Evolutionary conservation across 495 filamentous ascomycete species (phyloP).

Genomic region (Halenospora varia): DNA sequence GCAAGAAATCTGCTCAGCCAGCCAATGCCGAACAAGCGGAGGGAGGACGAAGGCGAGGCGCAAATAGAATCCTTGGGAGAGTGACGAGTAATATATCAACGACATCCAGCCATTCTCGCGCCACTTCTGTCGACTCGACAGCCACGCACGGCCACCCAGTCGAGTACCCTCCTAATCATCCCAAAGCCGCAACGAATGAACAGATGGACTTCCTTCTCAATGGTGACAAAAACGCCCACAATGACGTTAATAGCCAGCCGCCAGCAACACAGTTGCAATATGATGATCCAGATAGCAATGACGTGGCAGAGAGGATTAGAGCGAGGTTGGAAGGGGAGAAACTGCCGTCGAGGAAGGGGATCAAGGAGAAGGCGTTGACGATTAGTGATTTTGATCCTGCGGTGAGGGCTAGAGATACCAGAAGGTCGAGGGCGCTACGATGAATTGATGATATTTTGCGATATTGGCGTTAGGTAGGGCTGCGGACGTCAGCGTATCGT

Average conservation of each 20-base stretch:
- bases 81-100: conserved; percentile 47
- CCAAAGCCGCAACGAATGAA: conserved; percentile 13
- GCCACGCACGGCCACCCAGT: conserved; percentile 19
- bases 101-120: conserved; percentile 13
- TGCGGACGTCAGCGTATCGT: no score
- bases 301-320: conserved; percentile 29
- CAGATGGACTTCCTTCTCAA: conserved; percentile 17
- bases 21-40: conserved; percentile 2
- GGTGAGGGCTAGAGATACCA: no score
- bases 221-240: conserved; percentile 7
- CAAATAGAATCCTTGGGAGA: conserved; percentile 44
- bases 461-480: no score
- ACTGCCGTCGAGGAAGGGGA: background rate
- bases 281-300: conserved; percentile 37
- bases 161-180: conserved; percentile 16
- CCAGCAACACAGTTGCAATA: conserved; percentile 42
- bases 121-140: conserved; percentile 26
- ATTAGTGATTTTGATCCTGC: conserved; percentile 29
- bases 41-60: conserved; percentile 25
- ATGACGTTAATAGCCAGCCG: conserved; percentile 18
- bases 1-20: conserved; percentile 5
- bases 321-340: conserved; percentile 30
- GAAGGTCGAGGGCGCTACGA: no score
- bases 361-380: conserved; percentile 25
- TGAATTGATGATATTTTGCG: no score